Evolutionary conservation across 169 alveolate species (phyloP), one percentile per base, ranked within the genome.

Genomic region (Perkinsus marinus): DNA sequence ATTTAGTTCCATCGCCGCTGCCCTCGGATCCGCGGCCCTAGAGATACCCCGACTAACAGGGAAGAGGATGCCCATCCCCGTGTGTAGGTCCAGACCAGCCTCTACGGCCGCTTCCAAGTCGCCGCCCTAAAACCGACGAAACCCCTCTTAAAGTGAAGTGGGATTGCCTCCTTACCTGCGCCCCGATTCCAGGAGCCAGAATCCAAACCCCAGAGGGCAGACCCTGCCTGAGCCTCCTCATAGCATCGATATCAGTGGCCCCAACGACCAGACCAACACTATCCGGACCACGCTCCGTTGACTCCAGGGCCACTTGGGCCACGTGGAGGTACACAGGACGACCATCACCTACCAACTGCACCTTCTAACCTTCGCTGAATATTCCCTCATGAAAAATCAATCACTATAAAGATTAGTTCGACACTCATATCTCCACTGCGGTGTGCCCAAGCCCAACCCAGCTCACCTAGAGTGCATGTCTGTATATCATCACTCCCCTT

Each of bases 101-200:
- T 30, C 69, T 38, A 93, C 38, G 0, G 93, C 93, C 41, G 92
- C 94, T 39, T 68, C 92, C 6, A 94, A 93, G 92, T 94, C 96
- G 22, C 94, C 96, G 13, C 96, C 95, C 79, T 57, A 30, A 57
- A 19, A 43, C 68, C 26, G 17, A 10, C 9, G 26, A 9, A 43
- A 9, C 17, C 9, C 68, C 68, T 43, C 26, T 17, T 10, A 10
- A 17, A 17, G 26, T 17, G 17, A 17, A 43, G 17, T 17, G 17
- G 17, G 26, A 17, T 9, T 17, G 17, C 26, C 26, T 13, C 36
- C 79, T 57, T 30, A 57, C 79, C 79, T 94, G 96, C 9, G 96
- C 96, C 26, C 96, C 96, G 46, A 94, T 90, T 39, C 96, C 96
- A 5, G 96, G 96, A 34, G 95, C 92, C 3, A 94, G 92, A 89